Base-by-base conservation (phyloP, 768 basidiomycete species). In the Trametes maxima region DNA sequence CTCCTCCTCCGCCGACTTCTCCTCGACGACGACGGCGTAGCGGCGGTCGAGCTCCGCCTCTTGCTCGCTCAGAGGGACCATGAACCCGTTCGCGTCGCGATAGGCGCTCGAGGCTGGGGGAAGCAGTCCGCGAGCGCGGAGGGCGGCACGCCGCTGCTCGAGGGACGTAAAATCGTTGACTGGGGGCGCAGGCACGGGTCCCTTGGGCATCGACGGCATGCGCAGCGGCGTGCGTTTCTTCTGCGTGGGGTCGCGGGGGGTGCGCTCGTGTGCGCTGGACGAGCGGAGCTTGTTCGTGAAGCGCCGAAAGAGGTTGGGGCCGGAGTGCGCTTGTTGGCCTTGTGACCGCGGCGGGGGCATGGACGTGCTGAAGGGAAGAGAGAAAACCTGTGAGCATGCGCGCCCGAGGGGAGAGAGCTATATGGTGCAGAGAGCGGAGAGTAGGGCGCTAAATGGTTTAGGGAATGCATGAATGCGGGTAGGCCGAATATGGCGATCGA, bases 51-150 rank as follows among this genome's bases (percentile, higher is more conserved):
- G 57, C 54, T 62, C 63, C 43, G 46, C 47, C 58, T 67, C 66
- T 57, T 67, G 66, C 60, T 67, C 63, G 58, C 66, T 67, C 12
- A 67, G 50, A 2, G 66, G 43, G 12, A 64, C 55, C 66, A 64
- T 64, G 45, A 43, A 62, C 44, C 66, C 66, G 22, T 67, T 46
- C 35, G 56, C 57, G 54, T 64, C 59, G 12, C 60, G 39, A 53
- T 60, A 64, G 22, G 37, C 19, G n/a, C 35, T 36, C 10, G 43
- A 17, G 7, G n/a, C 46, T 24, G 52, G 36, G 10, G 66, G 56
- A 10, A 59, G 46, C 37, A 67, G 66, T 12, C 66, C 66, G 16
- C 57, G 57, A 5, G 66, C 66, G 39, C 58, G 59, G 24, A 67
- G 51, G 10, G 66, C 66, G 10, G 66, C 66, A 6, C 54, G 63